Conservation (phyloP, 2,329 filamentous ascomycete species). For the Phialophora tarda region DNA sequence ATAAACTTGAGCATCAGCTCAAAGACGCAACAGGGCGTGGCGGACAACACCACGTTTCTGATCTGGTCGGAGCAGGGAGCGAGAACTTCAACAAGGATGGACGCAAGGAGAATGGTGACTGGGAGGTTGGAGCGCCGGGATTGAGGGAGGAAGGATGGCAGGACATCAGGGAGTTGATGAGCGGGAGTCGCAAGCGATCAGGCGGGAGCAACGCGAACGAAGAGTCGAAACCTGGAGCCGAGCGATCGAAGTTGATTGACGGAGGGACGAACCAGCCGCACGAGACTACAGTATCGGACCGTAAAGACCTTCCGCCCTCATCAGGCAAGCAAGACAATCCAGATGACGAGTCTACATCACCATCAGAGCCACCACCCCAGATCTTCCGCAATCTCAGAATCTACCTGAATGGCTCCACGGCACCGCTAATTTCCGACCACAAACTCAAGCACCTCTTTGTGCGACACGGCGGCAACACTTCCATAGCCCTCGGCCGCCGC, state of each 20-base stretch:
- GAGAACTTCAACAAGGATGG: constrained; percentile 59
- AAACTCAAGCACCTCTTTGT: constrained; percentile 78
- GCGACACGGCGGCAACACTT: constrained; percentile 73
- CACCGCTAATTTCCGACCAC: constrained; percentile 82
- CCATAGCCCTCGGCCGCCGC: constrained; percentile 72
- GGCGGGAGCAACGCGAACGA: constrained; percentile 1
- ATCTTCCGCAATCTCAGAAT: constrained; percentile 76
- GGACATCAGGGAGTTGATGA: constrained; percentile 56
- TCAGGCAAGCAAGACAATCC: constrained; percentile 21
- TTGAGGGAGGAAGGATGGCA: constrained; percentile 42
- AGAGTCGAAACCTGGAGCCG: constrained; percentile 18
- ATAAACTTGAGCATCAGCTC: constrained; percentile 75
- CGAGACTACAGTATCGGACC: neutral
- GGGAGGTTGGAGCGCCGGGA: constrained; percentile 51
- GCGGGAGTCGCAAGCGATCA: constrained; percentile 52
- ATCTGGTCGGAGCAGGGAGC: constrained; percentile 69
- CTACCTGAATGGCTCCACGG: constrained; percentile 87
- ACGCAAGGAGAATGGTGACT: constrained; percentile 59
- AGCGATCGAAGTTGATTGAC: constrained; percentile 22
- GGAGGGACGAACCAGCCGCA: neutral
- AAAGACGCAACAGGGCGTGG: constrained; percentile 63
- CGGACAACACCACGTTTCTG: constrained; percentile 62
- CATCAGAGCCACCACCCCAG: constrained; percentile 40
- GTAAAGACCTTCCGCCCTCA: neutral
- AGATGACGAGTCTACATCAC: neutral